Conservation (phyloP, 1,284 basidiomycete species). For the Cryptococcus deneoformans region DNA sequence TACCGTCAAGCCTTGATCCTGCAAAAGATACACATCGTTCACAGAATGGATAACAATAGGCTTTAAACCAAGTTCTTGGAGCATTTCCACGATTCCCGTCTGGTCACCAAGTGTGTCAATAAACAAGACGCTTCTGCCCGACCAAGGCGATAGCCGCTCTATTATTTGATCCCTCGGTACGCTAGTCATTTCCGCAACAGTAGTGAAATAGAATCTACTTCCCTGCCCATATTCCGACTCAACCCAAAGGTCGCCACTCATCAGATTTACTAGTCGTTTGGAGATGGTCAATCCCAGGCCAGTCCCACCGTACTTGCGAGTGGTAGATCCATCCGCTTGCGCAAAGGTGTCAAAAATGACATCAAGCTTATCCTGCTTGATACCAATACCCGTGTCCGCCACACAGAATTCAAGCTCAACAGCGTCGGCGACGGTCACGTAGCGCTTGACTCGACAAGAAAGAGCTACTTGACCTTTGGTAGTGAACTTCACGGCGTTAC, state of each 20-base stretch:
- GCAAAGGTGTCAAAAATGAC: slow-evolving; percentile 99
- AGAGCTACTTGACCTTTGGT: slow-evolving; percentile 88
- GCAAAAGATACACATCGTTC: slow-evolving; percentile 67
- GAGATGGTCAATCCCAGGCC: slow-evolving; percentile 95
- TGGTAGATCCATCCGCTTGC: slow-evolving; percentile 95
- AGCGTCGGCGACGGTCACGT: slow-evolving; percentile 62
- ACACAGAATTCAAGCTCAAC: slow-evolving; percentile 97
- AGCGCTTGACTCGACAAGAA: slow-evolving; percentile 65
- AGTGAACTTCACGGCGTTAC: slow-evolving; percentile 97
- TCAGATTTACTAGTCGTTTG: slow-evolving; percentile 91
- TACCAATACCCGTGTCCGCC: slow-evolving; percentile 96
- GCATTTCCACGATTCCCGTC: slow-evolving; percentile 72
- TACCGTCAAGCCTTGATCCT: slow-evolving; percentile 63
- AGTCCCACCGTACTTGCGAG: slow-evolving; percentile 96
- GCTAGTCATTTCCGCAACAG: slow-evolving; percentile 58
- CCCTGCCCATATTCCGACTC: slow-evolving; percentile 89
- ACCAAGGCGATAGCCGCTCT: slow-evolving; percentile 71
- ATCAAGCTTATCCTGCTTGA: slow-evolving; percentile 97
- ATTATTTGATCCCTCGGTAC: slow-evolving; percentile 64
- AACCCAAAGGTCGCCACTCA: slow-evolving; percentile 99
- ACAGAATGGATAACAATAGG: slow-evolving; percentile 76
- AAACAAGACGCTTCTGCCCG: slow-evolving; percentile 71
- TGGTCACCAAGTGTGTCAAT: slow-evolving; percentile 81
- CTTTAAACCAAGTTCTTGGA: slow-evolving; percentile 77
- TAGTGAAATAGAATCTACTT: slow-evolving; percentile 95